Evolutionary conservation across 2,329 filamentous ascomycete species (phyloP).

Genomic region (Elsinoe batatas): DNA sequence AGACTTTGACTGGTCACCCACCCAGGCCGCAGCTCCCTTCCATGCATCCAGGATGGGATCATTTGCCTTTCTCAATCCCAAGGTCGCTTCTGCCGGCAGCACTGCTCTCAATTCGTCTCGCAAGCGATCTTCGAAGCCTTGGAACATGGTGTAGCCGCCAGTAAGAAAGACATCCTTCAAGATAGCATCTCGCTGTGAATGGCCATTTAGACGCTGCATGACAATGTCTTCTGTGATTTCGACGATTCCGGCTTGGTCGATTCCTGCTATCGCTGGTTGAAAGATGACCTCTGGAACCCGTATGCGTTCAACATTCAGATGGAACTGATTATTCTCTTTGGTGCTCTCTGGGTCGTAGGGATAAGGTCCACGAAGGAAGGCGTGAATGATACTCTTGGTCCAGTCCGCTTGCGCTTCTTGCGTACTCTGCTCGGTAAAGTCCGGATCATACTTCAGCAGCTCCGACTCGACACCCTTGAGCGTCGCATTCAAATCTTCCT

Average conservation of each 20-base stretch:
- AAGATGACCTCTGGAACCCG: conserved; percentile 89
- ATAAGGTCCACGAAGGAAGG: conserved; percentile 78
- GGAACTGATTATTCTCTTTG: conserved; percentile 73
- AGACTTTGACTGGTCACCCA: conserved; percentile 46
- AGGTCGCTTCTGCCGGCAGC: conserved; percentile 56
- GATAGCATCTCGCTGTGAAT: conserved; percentile 54
- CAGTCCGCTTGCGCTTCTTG: conserved; percentile 89
- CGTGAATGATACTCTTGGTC: conserved; percentile 84
- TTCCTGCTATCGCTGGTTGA: conserved; percentile 79
- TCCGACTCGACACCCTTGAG: conserved; percentile 74
- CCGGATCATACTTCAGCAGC: conserved; percentile 73
- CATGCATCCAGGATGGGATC: conserved; percentile 82
- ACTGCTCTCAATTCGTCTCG: conserved; percentile 61
- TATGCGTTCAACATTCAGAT: conserved; percentile 94
- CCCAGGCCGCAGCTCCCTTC: conserved; percentile 87
- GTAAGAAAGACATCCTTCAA: conserved; percentile 85
- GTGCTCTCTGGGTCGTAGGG: conserved; percentile 75
- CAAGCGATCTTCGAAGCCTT: conserved; percentile 76
- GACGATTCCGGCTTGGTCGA: conserved; percentile 87
- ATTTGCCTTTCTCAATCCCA: conserved; percentile 62
- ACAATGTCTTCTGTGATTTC: conserved; percentile 89
- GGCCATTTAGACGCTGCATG: conserved; percentile 60
- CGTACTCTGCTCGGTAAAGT: conserved; percentile 86
- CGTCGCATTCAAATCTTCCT: conserved; percentile 68
- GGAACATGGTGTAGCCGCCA: conserved; percentile 82